Percentiles rank a stretch among this genome's conserved stretches.
Conservation (phyloP, 2,329 filamentous ascomycete species). For the Cryphonectria radicalis region DNA sequence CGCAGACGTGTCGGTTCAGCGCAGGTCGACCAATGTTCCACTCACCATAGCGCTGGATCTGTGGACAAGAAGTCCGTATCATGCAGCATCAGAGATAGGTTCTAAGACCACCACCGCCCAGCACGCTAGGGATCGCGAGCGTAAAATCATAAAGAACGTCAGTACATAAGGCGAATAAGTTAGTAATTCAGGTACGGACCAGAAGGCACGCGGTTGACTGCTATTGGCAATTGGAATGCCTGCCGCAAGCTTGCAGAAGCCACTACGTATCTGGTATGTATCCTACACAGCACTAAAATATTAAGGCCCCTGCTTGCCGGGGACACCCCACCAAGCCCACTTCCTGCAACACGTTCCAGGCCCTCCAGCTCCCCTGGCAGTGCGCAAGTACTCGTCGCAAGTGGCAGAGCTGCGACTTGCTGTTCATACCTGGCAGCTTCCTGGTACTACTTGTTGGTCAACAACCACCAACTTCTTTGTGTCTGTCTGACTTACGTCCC, state of each 20-base stretch:
- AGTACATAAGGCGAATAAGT: neutral
- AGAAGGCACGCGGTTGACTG: neutral
- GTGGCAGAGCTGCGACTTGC: constrained; percentile 13
- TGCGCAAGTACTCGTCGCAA: neutral
- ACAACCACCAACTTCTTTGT: constrained; percentile 12
- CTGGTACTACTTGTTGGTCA: neutral
- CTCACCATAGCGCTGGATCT: constrained; percentile 5
- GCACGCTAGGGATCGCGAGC: neutral
- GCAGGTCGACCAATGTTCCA: neutral
- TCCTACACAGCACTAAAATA: neutral
- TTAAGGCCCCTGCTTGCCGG: neutral
- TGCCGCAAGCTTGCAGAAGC: neutral
- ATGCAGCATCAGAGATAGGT: neutral
- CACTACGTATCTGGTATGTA: neutral
- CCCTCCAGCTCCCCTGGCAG: constrained; percentile 5
- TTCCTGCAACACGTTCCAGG: constrained; percentile 3
- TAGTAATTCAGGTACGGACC: neutral
- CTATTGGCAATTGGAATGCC: neutral
- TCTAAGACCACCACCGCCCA: neutral
- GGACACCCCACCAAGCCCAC: constrained; percentile 8
- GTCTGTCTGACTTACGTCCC: neutral
- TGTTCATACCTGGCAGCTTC: neutral
- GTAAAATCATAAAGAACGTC: neutral
- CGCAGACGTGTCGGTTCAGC: neutral
- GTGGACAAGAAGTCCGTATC: neutral